Evolutionary conservation across 2,329 filamentous ascomycete genomes (phyloP).

Genomic region (Mycosphaerella sp.): DNA sequence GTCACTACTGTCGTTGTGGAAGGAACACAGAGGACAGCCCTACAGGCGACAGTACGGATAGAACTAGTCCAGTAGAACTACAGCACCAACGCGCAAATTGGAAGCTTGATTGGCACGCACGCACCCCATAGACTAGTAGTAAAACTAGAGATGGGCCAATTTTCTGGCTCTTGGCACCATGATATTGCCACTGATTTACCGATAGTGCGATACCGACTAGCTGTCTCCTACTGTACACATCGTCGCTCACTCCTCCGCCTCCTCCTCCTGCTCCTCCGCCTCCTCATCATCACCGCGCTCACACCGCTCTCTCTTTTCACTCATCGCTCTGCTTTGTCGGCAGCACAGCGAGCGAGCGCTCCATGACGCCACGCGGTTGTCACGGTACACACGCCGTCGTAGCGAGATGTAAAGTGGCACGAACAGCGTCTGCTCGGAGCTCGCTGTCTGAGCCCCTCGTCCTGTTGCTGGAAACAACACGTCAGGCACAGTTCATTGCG

Average conservation of each 20-base stretch:
- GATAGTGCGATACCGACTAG: too few species aligned
- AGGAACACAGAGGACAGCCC: neutral
- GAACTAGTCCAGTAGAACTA: too few species aligned
- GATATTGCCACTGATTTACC: too few species aligned
- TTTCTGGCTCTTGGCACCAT: too few species aligned
- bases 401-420: neutral
- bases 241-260: too few species aligned
- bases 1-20: neutral
- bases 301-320: neutral
- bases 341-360: neutral
- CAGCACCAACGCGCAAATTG: neutral
- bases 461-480: neutral
- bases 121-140: too few species aligned
- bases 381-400: neutral
- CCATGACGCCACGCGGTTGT: neutral
- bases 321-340: neutral
- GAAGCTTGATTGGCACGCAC: neutral
- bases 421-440: neutral
- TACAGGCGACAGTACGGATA: too few species aligned
- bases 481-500: neutral
- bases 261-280: too few species aligned
- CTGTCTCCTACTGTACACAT: too few species aligned
- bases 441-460: neutral
- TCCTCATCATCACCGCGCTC: neutral
- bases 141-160: too few species aligned